These are phyloP conservation scores for Pleurotus pulmonarius DNA, from an alignment of 768 basidiomycete species.

Conservation along the genomic window DNA sequence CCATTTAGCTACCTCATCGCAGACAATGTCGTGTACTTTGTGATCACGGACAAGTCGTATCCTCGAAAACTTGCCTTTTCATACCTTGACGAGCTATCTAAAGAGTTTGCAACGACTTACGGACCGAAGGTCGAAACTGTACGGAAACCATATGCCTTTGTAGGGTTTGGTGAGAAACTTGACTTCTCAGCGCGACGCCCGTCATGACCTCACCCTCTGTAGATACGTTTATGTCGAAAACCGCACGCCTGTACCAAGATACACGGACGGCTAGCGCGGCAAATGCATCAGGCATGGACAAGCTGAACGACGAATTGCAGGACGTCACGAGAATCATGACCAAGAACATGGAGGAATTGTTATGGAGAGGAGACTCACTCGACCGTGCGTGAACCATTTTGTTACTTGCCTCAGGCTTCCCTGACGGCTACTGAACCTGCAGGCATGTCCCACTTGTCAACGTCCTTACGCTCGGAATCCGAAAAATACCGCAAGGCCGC, in stretches of 20 bases:
- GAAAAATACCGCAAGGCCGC: conserved; percentile 97
- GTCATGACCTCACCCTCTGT: background rate
- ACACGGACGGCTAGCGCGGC: conserved; percentile 80
- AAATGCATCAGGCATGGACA: conserved; percentile 67
- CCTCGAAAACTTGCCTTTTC: conserved; percentile 97
- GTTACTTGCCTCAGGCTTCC: too few relatives aligned
- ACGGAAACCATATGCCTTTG: conserved; percentile 97
- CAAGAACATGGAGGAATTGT: conserved; percentile 98
- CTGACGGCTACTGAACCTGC: background rate
- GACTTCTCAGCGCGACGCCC: background rate
- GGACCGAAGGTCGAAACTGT: conserved; percentile 90
- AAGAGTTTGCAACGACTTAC: conserved; percentile 92
- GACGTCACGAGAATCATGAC: conserved; percentile 99
- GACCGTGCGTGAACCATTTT: conserved; percentile 63
- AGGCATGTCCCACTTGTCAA: conserved; percentile 98
- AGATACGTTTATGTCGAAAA: conserved; percentile 99
- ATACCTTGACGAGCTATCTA: conserved; percentile 93
- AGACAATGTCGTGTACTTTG: conserved; percentile 92
- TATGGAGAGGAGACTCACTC: conserved; percentile 97
- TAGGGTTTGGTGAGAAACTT: conserved; percentile 76
- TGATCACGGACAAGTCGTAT: conserved; percentile 95
- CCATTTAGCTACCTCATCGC: conserved; percentile 83
- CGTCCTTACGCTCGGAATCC: conserved; percentile 90
- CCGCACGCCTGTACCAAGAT: conserved; percentile 91
- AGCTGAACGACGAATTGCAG: conserved; percentile 92